Conservation (phyloP, 2,329 filamentous ascomycete genomes). For the Fusarium kyushuense region DNA sequence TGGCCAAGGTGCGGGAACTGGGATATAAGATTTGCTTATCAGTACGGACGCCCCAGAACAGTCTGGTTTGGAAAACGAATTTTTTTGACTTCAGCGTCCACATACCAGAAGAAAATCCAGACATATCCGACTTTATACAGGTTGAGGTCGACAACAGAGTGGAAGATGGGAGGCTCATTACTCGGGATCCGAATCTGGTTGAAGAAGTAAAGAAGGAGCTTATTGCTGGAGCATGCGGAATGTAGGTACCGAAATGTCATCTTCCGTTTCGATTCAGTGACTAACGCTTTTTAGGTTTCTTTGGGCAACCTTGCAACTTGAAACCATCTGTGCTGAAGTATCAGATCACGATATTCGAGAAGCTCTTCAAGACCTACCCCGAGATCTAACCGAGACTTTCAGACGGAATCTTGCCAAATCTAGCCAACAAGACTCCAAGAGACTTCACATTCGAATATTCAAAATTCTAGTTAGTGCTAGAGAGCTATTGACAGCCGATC, state of each 20-base stretch:
- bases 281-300: slow-evolving; percentile 41
- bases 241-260: slow-evolving; percentile 29
- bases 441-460: slow-evolving; percentile 48
- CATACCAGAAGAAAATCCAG: slow-evolving; percentile 43
- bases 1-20: fast-evolving
- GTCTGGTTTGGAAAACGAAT: neutral
- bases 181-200: slow-evolving; percentile 34
- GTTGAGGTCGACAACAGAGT: slow-evolving; percentile 25
- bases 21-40: slow-evolving; percentile 10
- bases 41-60: neutral
- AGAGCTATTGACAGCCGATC: slow-evolving; percentile 49
- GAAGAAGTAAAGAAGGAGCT: slow-evolving; percentile 42
- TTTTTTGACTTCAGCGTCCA: neutral
- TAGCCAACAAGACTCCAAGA: neutral
- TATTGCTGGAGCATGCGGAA: slow-evolving; percentile 49
- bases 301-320: slow-evolving; percentile 54
- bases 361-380: slow-evolving; percentile 49
- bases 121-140: slow-evolving; percentile 42
- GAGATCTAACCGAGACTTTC: slow-evolving; percentile 50
- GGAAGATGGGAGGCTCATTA: slow-evolving; percentile 3
- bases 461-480: slow-evolving; percentile 49
- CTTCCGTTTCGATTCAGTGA: fast-evolving
- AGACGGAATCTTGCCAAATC: slow-evolving; percentile 48
- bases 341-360: slow-evolving; percentile 54
- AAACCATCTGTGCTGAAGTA: slow-evolving; percentile 50